Conservation (phyloP, 1,284 basidiomycete species). For the Somion occarium region DNA sequence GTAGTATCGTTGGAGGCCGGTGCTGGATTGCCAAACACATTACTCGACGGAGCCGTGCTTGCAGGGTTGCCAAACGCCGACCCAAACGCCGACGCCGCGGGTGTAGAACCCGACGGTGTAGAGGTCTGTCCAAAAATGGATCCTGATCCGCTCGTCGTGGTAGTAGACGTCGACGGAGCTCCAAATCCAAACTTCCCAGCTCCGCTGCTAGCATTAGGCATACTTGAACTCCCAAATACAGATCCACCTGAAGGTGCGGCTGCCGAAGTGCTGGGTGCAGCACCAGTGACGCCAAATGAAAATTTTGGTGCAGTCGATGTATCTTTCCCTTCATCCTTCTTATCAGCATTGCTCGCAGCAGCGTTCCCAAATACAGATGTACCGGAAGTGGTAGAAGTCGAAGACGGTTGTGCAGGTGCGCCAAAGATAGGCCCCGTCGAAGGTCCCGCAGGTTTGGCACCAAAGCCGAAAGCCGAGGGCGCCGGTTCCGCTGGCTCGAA, state of each 20-base stretch:
- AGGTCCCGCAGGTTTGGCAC: constrained; percentile 4
- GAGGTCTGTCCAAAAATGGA: background rate
- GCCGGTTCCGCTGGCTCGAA: constrained; percentile 9
- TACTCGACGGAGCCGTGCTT: background rate
- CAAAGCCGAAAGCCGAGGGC: constrained; percentile 12
- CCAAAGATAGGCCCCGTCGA: background rate
- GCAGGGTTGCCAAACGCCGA: constrained; percentile 6
- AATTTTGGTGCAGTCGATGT: background rate
- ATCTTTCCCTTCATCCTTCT: background rate
- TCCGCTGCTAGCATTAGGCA: constrained; percentile 8
- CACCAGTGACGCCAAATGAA: background rate
- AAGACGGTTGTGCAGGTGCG: constrained; percentile 2
- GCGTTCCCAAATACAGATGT: constrained; percentile 1
- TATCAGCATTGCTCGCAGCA: constrained; percentile 1
- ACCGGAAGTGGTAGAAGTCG: constrained; percentile 1
- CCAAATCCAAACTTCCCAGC: constrained; percentile 1
- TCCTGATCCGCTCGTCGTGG: background rate
- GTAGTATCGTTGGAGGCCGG: background rate
- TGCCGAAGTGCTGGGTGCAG: background rate
- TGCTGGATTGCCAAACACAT: background rate
- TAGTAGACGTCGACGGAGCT: background rate
- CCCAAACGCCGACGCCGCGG: constrained; percentile 9
- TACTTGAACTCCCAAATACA: constrained; percentile 8
- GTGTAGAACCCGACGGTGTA: constrained; percentile 11
- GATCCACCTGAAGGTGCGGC: background rate